Conservation (phyloP, 2,329 filamentous ascomycete genomes). For the Lachnellula suecica region DNA sequence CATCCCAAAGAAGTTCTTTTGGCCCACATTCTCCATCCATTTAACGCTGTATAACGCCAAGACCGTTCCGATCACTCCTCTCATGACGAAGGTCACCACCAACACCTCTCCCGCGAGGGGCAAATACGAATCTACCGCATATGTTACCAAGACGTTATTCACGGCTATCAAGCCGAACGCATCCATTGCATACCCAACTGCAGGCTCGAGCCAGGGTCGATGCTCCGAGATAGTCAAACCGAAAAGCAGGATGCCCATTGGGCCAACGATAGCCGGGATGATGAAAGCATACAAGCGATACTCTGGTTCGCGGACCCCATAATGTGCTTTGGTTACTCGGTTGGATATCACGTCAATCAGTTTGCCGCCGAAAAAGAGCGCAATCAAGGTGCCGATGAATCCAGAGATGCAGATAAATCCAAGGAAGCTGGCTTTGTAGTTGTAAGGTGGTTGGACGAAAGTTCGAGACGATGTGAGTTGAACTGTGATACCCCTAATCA, state of each 20-base stretch:
- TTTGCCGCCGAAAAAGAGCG: conserved; percentile 24
- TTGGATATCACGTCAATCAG: conserved; percentile 30
- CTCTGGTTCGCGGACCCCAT: conserved; percentile 22
- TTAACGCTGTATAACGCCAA: conserved; percentile 27
- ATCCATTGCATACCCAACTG: conserved; percentile 30
- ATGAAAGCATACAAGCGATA: conserved; percentile 26
- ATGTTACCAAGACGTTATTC: conserved; percentile 30
- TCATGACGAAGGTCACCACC: conserved; percentile 31
- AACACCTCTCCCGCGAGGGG: conserved; percentile 29
- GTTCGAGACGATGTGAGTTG: background rate
- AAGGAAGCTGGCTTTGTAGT: background rate
- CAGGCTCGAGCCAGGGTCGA: conserved; percentile 9
- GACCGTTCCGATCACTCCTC: conserved; percentile 28
- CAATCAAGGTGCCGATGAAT: conserved; percentile 11
- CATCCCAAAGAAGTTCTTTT: conserved; percentile 25
- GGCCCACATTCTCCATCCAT: conserved; percentile 24
- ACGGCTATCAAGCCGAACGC: conserved; percentile 31
- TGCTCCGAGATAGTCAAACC: conserved; percentile 26
- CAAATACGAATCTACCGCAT: conserved; percentile 30
- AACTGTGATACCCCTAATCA: conserved; percentile 8
- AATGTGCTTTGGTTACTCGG: conserved; percentile 8
- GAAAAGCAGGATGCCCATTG: conserved; percentile 30
- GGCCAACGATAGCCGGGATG: conserved; percentile 28
- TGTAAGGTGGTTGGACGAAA: conserved; percentile 6
- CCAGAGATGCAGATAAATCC: conserved; percentile 8